Evolutionary conservation across 2,329 filamentous ascomycete genomes (phyloP), one percentile per base, ranked within the genome.

Genomic region (Aspergillus sp.): DNA sequence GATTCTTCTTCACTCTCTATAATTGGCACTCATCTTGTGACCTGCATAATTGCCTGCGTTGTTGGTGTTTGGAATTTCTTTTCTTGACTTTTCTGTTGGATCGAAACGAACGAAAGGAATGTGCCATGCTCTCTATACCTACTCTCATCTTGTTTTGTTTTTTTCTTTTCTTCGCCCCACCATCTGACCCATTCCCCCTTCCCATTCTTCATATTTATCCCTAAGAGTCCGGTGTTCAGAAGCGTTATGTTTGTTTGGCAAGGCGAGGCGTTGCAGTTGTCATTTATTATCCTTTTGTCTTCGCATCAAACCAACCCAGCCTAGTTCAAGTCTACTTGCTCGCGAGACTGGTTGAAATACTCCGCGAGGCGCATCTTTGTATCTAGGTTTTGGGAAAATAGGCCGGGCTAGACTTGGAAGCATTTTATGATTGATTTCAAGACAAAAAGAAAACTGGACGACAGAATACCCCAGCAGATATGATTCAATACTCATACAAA

Each of bases 221-320:
- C 49, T 39, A 49, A 50, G 51, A 54, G 39, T 51, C 48, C 43
- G 52, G 58, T 59, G 58, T 64, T 60, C 48, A 56, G 56, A 58
- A 61, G 58, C 58, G 58, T 56, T 34, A 49, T 50, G 40, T 53
- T 31, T 27, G n/a, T 26, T 44, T 43, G 29, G 34, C 13, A 34
- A 33, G 37, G 36, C 32, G n/a, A 39, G 42, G 42, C 42, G 42
- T 44, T 44, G 31, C 27, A n/a, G 29, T 44, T 32, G 28, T n/a
- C n/a, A 39, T 27, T 19, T 19, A 19, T 19, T 19, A 19, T 19
- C 19, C 19, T 19, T 19, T 19, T 19, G 19, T 19, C 19, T 19
- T 19, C 19, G 19, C 19, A 19, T 19, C 19, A 19, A 19, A 19
- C 19, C 19, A 19, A 19, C 19, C 19, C 19, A 19, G 19, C 19